A percentile compares a stretch with the other conserved stretches of the same genome.
Conservation (phyloP, 257 asterid genomes). For the Coffea eugenioides region DNA sequence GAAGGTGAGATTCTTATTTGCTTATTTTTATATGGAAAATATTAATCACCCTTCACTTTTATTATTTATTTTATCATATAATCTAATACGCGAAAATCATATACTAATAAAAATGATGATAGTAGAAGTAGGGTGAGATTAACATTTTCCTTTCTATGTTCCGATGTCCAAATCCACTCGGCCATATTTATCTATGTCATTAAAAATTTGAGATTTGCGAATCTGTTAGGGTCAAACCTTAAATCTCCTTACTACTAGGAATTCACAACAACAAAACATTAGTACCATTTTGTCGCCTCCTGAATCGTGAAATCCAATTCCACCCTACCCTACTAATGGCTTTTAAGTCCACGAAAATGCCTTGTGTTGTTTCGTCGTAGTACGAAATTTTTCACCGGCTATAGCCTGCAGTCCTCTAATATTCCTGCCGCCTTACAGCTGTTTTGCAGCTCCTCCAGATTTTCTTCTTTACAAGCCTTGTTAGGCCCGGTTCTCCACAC, state of each 20-base stretch:
- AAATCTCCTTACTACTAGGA: neutral
- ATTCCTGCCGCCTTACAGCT: neutral
- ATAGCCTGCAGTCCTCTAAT: conserved; percentile 1
- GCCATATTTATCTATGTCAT: neutral
- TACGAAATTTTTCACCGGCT: neutral
- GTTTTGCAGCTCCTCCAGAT: neutral
- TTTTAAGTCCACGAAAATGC: neutral
- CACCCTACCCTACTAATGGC: neutral
- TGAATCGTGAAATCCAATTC: neutral
- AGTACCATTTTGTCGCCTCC: too few relatives aligned
- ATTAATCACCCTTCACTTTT: too few relatives aligned
- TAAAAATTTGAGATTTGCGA: neutral
- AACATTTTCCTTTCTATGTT: too few relatives aligned
- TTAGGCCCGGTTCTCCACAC: neutral
- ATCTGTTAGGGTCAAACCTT: neutral
- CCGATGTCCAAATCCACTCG: too few relatives aligned
- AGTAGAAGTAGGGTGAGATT: too few relatives aligned
- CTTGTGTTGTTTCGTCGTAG: neutral
- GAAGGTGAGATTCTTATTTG: too few relatives aligned
- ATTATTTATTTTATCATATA: too few relatives aligned
- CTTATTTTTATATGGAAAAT: too few relatives aligned
- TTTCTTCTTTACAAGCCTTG: neutral
- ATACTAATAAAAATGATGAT: too few relatives aligned
- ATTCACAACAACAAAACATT: neutral
- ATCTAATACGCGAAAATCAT: too few relatives aligned